These are phyloP conservation scores for Flaveria brownii DNA, from an alignment of 129 eudicot species.

Conservation along the genomic window DNA sequence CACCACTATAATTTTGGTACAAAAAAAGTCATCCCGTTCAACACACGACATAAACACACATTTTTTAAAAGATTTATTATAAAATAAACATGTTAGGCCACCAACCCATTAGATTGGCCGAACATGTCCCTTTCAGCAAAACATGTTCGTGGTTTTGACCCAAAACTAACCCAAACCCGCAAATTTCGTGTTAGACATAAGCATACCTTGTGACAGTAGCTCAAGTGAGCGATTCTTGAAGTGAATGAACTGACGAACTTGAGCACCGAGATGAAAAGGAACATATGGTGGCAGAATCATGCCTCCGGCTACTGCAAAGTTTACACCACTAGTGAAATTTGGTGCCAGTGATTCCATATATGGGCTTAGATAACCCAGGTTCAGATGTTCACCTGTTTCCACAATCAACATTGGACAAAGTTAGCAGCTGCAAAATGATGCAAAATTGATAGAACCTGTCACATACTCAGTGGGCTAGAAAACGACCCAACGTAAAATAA, in stretches of 20 bases:
- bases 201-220: constrained; percentile 24
- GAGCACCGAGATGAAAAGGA: constrained; percentile 40
- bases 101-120: neutral
- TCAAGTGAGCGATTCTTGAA: constrained; percentile 40
- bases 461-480: too few species aligned
- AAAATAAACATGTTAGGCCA: neutral
- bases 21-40: too few species aligned
- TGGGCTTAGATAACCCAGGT: constrained; percentile 38
- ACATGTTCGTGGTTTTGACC: neutral
- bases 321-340: constrained; percentile 45
- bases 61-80: too few species aligned
- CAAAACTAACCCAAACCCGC: neutral
- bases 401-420: neutral
- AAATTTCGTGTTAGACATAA: neutral
- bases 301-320: constrained; percentile 47
- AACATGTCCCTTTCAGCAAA: neutral
- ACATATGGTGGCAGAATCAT: constrained; percentile 37
- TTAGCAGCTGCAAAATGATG: neutral
- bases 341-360: constrained; percentile 46
- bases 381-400: constrained; percentile 41
- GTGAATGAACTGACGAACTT: constrained; percentile 39
- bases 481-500: too few species aligned
- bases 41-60: too few species aligned
- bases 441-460: too few species aligned
- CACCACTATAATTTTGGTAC: neutral